These are phyloP conservation scores for Apium graveolens DNA, from an alignment of 129 eudicot genomes.

Conservation along the genomic window DNA sequence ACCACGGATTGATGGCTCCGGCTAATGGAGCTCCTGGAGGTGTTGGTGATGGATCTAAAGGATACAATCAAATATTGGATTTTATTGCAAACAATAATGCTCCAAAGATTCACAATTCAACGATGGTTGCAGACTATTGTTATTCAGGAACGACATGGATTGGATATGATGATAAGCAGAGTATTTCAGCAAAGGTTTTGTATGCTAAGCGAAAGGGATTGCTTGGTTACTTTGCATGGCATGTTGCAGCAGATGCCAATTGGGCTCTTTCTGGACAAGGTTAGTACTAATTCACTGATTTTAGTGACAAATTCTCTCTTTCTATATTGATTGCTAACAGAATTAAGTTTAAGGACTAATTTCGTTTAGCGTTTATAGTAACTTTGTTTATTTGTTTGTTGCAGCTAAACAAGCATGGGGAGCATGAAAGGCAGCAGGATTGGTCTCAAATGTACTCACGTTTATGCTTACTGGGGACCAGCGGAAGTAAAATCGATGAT, in stretches of 20 bases:
- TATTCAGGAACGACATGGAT: constrained; percentile 43
- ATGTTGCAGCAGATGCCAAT: constrained; percentile 37
- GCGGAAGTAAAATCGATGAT: background rate
- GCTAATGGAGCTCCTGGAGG: constrained; percentile 26
- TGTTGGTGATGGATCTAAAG: constrained; percentile 17
- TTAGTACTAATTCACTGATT: background rate
- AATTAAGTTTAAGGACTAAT: background rate
- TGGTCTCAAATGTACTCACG: too few relatives aligned
- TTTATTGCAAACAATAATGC: constrained; percentile 16
- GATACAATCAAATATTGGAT: constrained; percentile 28
- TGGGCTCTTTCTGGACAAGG: constrained; percentile 42
- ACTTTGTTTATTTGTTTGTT: background rate
- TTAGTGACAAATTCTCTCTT: background rate
- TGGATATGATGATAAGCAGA: constrained; percentile 41
- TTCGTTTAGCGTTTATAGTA: background rate
- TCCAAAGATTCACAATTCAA: constrained; percentile 25
- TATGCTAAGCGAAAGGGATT: constrained; percentile 42
- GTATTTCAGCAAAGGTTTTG: constrained; percentile 38
- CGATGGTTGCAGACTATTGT: constrained; percentile 34
- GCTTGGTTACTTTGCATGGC: constrained; percentile 65
- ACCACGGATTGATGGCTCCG: constrained; percentile 36
- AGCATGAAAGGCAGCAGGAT: background rate
- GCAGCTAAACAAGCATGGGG: constrained; percentile 17
- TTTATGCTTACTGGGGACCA: background rate
- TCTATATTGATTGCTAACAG: too few relatives aligned